phyloP scores from a whole-genome alignment of 768 basidiomycete genomes.

The Agrocybe pediades region DNA sequence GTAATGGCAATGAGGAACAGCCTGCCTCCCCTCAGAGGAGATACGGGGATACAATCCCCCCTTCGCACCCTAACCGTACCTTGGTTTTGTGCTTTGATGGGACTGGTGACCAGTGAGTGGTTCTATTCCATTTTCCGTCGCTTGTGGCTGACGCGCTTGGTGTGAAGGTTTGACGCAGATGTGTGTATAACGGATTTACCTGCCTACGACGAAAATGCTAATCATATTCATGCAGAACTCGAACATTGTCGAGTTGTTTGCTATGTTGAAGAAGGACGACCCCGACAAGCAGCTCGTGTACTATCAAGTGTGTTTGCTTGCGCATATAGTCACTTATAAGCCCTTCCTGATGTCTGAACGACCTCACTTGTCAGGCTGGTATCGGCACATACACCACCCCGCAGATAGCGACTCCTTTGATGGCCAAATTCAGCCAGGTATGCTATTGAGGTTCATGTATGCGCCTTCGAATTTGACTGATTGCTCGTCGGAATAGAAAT shows the following conservation, averaged over 20 bases:
- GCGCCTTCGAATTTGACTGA: neutral
- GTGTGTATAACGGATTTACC: conserved; percentile 18
- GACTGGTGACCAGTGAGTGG: conserved; percentile 44
- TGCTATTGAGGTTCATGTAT: neutral
- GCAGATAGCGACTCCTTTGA: conserved; percentile 44
- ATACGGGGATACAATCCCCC: conserved; percentile 23
- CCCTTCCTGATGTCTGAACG: no score
- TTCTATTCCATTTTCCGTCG: neutral
- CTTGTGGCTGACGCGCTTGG: neutral
- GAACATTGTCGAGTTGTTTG: conserved; percentile 52
- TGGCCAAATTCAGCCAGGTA: conserved; percentile 44
- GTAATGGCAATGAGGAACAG: no score
- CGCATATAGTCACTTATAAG: neutral
- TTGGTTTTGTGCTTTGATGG: conserved; percentile 74
- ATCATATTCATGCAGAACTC: conserved; percentile 35
- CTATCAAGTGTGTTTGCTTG: conserved; percentile 43
- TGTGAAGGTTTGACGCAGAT: conserved; percentile 39
- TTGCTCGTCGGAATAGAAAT: conserved; percentile 19
- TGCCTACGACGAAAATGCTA: neutral
- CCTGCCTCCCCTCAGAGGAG: no score
- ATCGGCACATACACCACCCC: conserved; percentile 55
- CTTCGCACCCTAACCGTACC: conserved; percentile 39
- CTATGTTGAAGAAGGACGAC: conserved; percentile 54
- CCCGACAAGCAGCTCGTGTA: conserved; percentile 52
- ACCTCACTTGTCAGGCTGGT: conserved; percentile 38